Conservation (phyloP, 306 rosid species). For the Castanea mollissima region DNA sequence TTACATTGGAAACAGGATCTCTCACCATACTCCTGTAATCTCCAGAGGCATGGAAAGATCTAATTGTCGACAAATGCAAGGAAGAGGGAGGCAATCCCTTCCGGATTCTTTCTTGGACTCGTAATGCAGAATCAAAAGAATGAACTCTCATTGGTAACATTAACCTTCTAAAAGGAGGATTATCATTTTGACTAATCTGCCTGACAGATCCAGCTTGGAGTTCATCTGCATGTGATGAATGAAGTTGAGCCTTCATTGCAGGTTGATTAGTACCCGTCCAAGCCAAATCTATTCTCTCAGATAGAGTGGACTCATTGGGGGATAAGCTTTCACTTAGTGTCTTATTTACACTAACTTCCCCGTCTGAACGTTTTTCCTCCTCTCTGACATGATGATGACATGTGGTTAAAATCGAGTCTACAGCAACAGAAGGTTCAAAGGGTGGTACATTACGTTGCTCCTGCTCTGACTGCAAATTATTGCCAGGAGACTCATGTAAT, state of each 20-base stretch:
- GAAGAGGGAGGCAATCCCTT: slow-evolving; percentile 55
- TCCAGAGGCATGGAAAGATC: slow-evolving; percentile 90
- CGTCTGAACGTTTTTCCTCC: slow-evolving; percentile 48
- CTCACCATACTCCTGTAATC: slow-evolving; percentile 79
- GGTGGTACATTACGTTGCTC: slow-evolving; percentile 23
- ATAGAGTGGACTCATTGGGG: slow-evolving; percentile 61
- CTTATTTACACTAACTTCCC: slow-evolving; percentile 28
- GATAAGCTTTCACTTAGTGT: slow-evolving; percentile 32
- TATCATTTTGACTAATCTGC: slow-evolving; percentile 33
- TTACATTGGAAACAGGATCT: slow-evolving; percentile 64
- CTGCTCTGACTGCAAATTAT: slow-evolving; percentile 28
- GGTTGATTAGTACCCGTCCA: slow-evolving; percentile 87
- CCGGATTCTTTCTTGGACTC: slow-evolving; percentile 58
- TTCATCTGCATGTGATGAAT: slow-evolving; percentile 31
- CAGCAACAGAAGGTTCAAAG: slow-evolving; percentile 32
- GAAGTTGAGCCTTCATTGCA: slow-evolving; percentile 30
- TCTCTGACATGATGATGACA: slow-evolving; percentile 31
- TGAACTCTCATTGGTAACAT: slow-evolving; percentile 62
- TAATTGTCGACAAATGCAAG: slow-evolving; percentile 49
- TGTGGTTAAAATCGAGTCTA: slow-evolving; percentile 19
- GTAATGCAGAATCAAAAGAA: slow-evolving; percentile 85
- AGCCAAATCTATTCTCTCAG: slow-evolving; percentile 93
- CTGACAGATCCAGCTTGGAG: slow-evolving; percentile 29
- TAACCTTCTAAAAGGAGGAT: slow-evolving; percentile 52
- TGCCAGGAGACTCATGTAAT: slow-evolving; percentile 37